Base-by-base conservation (phyloP, 345 rosid species). In the Populus alba region DNA sequence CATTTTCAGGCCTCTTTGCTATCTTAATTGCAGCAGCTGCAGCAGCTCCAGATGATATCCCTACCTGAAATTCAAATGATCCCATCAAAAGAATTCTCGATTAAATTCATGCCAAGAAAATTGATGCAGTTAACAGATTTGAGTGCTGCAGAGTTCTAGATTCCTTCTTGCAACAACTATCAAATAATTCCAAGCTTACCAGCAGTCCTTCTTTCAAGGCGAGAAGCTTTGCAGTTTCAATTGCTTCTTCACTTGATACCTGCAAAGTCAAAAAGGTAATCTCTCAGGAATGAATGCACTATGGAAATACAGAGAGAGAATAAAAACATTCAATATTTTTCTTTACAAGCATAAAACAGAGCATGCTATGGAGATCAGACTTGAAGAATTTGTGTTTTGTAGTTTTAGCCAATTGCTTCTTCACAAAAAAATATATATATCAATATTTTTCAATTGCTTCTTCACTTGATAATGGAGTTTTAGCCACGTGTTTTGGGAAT, bases 21-120 rank as follows among this genome's bases (percentile, higher is more conserved):
- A 88, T 86, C 80, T 82, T 79, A 41, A 91, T 83, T 27, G 94
- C 94, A 1, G 94, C 92, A 12, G 90, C 86, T 22, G 92, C 89
- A 61, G 94, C 92, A 23, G 91, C 94, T 80, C 92, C 94, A 1
- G 94, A 91, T 10, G 94, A 91, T 81, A 91, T 91, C 37, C 94
- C 94, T 13, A 87, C 92, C 91, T 91, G 80, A 72, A 74, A 84
- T 39, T 15, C 67, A 70, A 10, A 59, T 29, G 10, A 55, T 61
- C 12, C 63, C 73, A 47, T 68, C 13, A 68, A 41, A 68, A 12
- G 20, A 70, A 23, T 67, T 55, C 15, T 43, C 39, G 17, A 17
- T 12, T 1, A 9, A n/a, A 10, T 63, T 75, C 47, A 47, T 27
- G 11, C 31, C n/a, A 51, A 2, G 20, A 31, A 47, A 45, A 12